A percentile compares a stretch with the other conserved stretches of the same genome.
These are phyloP conservation scores for Ostreobium quekettii DNA, from an alignment of 139 green algal genomes.

Conservation along the genomic window DNA sequence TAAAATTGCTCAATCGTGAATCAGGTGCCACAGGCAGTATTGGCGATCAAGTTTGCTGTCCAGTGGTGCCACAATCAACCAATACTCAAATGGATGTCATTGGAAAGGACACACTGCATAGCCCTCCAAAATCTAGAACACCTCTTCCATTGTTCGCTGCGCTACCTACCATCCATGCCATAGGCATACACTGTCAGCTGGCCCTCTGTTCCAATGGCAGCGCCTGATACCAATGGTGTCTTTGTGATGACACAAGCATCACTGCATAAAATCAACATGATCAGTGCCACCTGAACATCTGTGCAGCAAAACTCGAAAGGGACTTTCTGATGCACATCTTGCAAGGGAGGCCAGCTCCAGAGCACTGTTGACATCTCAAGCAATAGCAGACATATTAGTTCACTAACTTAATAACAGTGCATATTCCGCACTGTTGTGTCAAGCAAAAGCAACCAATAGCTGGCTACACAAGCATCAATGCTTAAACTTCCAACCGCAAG, in stretches of 20 bases:
- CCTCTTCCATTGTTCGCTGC: neutral
- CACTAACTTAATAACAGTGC: no score
- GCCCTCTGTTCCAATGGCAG: slow-evolving; percentile 82
- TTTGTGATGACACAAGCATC: slow-evolving; percentile 64
- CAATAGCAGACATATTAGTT: no score
- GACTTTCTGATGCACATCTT: no score
- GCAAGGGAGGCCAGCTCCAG: no score
- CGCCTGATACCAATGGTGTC: slow-evolving; percentile 77
- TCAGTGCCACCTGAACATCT: no score
- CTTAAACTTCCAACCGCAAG: no score
- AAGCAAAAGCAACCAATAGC: no score
- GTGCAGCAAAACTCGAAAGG: no score
- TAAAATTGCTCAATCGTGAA: neutral
- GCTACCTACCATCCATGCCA: slow-evolving; percentile 41
- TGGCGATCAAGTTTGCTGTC: neutral
- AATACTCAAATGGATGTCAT: neutral
- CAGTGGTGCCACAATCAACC: neutral
- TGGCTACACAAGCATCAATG: no score
- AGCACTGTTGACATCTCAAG: no score
- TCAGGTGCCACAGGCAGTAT: neutral
- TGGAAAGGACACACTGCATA: neutral
- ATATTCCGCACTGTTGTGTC: no score
- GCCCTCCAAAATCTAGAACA: neutral
- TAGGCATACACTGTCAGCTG: slow-evolving; percentile 90
- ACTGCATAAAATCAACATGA: slow-evolving; percentile 23